phyloP scores from a whole-genome alignment of 2,329 filamentous ascomycete genomes.

The Amauroascus verrucosus region DNA sequence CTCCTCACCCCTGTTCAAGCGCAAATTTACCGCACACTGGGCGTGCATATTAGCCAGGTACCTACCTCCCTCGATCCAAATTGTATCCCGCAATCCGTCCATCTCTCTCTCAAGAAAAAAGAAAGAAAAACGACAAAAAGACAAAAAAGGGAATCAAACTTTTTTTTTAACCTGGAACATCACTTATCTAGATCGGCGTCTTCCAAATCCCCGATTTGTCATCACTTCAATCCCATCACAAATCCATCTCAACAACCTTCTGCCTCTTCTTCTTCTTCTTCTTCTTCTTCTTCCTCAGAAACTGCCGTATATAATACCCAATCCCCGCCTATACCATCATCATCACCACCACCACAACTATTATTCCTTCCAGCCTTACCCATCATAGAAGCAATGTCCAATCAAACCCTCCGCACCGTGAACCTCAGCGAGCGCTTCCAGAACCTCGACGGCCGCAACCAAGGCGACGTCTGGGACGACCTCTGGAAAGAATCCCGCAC shows the following conservation, averaged over 20 bases:
- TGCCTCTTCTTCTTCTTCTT: too few relatives aligned
- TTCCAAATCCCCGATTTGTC: conserved; percentile 1
- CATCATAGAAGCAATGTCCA: background rate
- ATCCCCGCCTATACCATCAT: background rate
- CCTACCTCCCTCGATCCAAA: background rate
- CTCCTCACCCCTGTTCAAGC: background rate
- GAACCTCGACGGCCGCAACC: conserved; percentile 31
- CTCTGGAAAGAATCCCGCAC: conserved; percentile 48
- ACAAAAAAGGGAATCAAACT: too few relatives aligned
- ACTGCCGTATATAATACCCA: background rate
- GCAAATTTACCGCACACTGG: background rate
- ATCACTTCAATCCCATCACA: background rate
- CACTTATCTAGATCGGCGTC: background rate
- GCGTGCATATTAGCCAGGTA: background rate
- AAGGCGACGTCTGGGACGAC: conserved; percentile 43
- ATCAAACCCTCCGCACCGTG: background rate
- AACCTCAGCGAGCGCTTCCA: conserved; percentile 31
- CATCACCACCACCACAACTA: background rate
- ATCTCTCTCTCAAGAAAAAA: background rate
- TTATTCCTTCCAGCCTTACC: background rate
- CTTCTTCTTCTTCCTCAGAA: background rate
- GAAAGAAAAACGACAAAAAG: too few relatives aligned
- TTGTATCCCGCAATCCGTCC: background rate
- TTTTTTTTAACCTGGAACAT: background rate
- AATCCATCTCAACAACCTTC: background rate